Percentiles rank a stretch among this genome's conserved stretches.
These are phyloP conservation scores for Penicillium sp. DNA, from an alignment of 2,329 filamentous ascomycete genomes.

Conservation along the genomic window DNA sequence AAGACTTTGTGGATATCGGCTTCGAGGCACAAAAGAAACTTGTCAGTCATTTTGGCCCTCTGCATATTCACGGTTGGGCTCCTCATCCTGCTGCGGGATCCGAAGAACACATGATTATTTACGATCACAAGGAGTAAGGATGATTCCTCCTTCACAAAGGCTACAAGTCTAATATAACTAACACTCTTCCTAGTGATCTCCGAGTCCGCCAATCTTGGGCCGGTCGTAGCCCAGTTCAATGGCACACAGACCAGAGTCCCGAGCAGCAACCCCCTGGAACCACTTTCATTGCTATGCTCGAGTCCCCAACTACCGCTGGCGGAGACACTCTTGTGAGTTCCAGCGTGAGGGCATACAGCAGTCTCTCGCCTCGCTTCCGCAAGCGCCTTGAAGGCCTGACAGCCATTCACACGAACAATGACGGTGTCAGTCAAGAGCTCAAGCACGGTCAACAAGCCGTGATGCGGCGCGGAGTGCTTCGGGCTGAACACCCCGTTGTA, in stretches of 20 bases:
- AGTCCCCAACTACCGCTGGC: neutral
- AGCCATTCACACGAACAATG: no score
- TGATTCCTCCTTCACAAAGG: neutral
- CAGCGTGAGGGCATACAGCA: neutral
- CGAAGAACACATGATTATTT: slow-evolving; percentile 1
- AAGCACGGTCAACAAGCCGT: no score
- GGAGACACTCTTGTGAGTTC: neutral
- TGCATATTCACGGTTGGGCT: slow-evolving; percentile 1
- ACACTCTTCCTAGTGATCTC: neutral
- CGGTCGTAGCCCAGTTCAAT: neutral
- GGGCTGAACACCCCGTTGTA: no score
- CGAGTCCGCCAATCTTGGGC: slow-evolving; percentile 1
- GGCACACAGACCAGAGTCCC: neutral
- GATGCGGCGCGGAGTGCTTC: no score
- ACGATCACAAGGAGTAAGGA: slow-evolving; percentile 1
- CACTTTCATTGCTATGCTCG: neutral
- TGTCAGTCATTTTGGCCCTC: neutral
- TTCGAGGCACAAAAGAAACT: neutral
- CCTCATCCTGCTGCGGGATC: neutral
- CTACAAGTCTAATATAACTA: neutral
- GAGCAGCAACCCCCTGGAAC: neutral
- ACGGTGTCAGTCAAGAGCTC: no score
- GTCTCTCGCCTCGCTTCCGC: neutral
- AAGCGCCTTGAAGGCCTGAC: neutral
- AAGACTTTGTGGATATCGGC: neutral